Conservation (phyloP, 805 yeast genomes). For the Kodamaea neixiangensis region DNA sequence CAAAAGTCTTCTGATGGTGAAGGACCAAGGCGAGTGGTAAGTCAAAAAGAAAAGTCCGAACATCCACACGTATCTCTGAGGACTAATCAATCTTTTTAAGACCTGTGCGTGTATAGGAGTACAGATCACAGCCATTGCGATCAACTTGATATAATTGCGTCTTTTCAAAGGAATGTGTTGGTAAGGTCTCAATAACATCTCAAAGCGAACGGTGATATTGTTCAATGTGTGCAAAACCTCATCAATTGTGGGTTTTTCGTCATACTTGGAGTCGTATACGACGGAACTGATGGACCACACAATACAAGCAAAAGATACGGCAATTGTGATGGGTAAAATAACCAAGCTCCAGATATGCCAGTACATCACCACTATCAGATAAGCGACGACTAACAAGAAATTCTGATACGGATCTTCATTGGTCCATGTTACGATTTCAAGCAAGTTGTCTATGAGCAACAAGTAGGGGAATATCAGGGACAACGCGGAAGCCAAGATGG, state of each 20-base stretch:
- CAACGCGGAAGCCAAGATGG: slow-evolving; percentile 48
- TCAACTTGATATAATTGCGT: slow-evolving; percentile 31
- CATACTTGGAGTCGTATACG: slow-evolving; percentile 40
- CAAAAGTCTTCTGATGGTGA: slow-evolving; percentile 44
- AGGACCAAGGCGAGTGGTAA: slow-evolving; percentile 51
- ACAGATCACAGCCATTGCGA: slow-evolving; percentile 31
- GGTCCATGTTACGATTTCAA: slow-evolving; percentile 57
- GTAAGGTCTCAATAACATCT: slow-evolving; percentile 42
- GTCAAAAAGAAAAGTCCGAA: slow-evolving; percentile 41
- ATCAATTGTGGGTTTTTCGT: slow-evolving; percentile 53
- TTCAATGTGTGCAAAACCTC: slow-evolving; percentile 51
- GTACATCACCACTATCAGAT: slow-evolving; percentile 41
- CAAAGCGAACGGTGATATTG: slow-evolving; percentile 46
- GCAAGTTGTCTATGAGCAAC: slow-evolving; percentile 42
- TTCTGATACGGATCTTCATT: slow-evolving; percentile 51
- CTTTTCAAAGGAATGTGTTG: slow-evolving; percentile 28
- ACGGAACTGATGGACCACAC: slow-evolving; percentile 50
- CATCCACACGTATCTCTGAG: slow-evolving; percentile 36
- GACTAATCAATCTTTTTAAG: slow-evolving; percentile 32
- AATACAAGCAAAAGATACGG: slow-evolving; percentile 38
- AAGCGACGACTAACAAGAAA: slow-evolving; percentile 40
- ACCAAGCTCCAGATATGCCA: slow-evolving; percentile 42
- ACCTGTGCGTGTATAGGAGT: slow-evolving; percentile 49
- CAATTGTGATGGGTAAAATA: slow-evolving; percentile 40
- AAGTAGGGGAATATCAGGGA: slow-evolving; percentile 51